These are phyloP conservation scores for Tolypocladium pustulatum DNA, from an alignment of 2,329 filamentous ascomycete genomes.

Conservation along the genomic window DNA sequence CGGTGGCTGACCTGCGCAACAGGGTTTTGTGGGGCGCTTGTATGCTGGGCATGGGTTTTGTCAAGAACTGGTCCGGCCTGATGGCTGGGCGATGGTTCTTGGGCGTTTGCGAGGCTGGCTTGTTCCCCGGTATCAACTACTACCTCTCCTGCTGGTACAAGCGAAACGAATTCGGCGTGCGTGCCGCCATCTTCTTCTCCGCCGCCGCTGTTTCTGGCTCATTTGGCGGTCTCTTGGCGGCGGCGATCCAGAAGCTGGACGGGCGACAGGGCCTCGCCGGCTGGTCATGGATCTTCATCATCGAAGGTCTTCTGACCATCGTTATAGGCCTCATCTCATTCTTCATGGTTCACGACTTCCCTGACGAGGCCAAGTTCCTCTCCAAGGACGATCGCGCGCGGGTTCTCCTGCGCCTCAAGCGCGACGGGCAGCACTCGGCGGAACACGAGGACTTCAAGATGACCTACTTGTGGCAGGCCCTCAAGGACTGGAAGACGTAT, in stretches of 20 bases:
- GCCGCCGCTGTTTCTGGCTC: constrained; percentile 71
- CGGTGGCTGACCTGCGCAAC: constrained; percentile 9
- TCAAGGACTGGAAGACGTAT: constrained; percentile 82
- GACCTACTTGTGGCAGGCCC: constrained; percentile 58
- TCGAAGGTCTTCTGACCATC: constrained; percentile 62
- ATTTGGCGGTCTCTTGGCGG: constrained; percentile 64
- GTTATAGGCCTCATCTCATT: constrained; percentile 57
- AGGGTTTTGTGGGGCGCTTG: constrained; percentile 55
- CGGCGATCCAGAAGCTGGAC: constrained; percentile 60
- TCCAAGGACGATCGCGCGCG: constrained; percentile 57
- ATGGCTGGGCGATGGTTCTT: constrained; percentile 62
- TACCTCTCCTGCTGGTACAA: constrained; percentile 81
- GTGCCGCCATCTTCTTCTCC: constrained; percentile 75
- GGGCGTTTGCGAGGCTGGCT: constrained; percentile 62
- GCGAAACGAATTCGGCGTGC: constrained; percentile 67
- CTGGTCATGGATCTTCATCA: constrained; percentile 58
- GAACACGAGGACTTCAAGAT: constrained; percentile 66
- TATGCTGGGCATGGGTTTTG: constrained; percentile 62
- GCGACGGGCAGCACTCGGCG: constrained; percentile 65
- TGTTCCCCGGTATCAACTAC: constrained; percentile 70
- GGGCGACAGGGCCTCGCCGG: constrained; percentile 46
- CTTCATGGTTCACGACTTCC: constrained; percentile 77
- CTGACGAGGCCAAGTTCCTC: constrained; percentile 65
- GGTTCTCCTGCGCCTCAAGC: constrained; percentile 58
- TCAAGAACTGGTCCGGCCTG: constrained; percentile 51